Evolutionary conservation across 2,329 filamentous ascomycete species (phyloP).

Genomic region (Magnaporthales sp.): DNA sequence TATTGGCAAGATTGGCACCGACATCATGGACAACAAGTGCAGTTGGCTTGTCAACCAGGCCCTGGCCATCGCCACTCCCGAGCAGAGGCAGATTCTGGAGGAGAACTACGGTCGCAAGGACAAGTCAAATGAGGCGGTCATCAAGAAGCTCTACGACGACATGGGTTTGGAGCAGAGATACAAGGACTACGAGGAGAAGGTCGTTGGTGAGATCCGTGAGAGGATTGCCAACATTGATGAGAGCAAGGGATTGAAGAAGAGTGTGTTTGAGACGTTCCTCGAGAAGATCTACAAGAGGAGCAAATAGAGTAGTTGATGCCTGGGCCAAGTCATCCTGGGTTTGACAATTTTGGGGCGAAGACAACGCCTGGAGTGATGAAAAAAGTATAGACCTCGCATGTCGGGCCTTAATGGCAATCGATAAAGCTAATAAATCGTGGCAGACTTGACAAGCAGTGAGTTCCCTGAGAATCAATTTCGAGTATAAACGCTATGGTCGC

Average conservation of each 20-base stretch:
- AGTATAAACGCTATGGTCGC: too few relatives aligned
- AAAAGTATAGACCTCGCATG: background rate
- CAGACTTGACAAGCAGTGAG: background rate
- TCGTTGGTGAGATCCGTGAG: slow-evolving; percentile 65
- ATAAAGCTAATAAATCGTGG: background rate
- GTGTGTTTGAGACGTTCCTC: slow-evolving; percentile 81
- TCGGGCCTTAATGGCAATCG: background rate
- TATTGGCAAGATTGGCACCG: slow-evolving; percentile 97
- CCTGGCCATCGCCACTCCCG: slow-evolving; percentile 66
- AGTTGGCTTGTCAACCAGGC: slow-evolving; percentile 97
- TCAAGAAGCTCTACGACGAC: slow-evolving; percentile 86
- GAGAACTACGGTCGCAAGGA: slow-evolving; percentile 94
- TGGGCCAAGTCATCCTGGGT: background rate
- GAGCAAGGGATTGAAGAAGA: slow-evolving; percentile 80
- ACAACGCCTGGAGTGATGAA: too few relatives aligned
- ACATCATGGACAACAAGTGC: slow-evolving; percentile 99
- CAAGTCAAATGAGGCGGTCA: slow-evolving; percentile 66
- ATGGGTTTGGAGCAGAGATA: slow-evolving; percentile 77
- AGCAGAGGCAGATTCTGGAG: slow-evolving; percentile 82
- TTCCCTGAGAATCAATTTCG: too few relatives aligned
- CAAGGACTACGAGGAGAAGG: slow-evolving; percentile 81
- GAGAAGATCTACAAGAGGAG: slow-evolving; percentile 97
- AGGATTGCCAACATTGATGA: slow-evolving; percentile 79
- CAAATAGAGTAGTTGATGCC: slow-evolving; percentile 52
- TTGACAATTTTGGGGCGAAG: too few relatives aligned